Evolutionary conservation across 495 filamentous ascomycete species (phyloP).

Genomic region (Zalerion maritima): DNA sequence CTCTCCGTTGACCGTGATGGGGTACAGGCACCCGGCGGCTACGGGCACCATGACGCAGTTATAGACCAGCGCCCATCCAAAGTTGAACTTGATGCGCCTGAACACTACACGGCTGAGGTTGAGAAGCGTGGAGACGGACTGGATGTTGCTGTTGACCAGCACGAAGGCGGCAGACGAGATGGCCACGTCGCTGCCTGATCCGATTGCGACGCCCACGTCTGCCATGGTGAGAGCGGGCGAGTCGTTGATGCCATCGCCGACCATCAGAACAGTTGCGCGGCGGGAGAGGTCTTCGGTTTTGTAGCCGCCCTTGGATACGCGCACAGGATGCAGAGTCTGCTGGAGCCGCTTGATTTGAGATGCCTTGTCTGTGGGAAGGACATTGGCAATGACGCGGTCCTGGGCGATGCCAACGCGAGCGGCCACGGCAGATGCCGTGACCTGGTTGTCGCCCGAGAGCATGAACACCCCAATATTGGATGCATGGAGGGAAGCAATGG

Average conservation of each 20-base stretch:
- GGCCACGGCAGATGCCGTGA: slow-evolving; percentile 65
- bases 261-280: slow-evolving; percentile 32
- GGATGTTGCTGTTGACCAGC: slow-evolving; percentile 59
- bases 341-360: slow-evolving; percentile 72
- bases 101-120: slow-evolving; percentile 60
- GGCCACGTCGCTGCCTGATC: slow-evolving; percentile 72
- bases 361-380: slow-evolving; percentile 76
- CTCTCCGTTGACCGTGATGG: slow-evolving; percentile 37
- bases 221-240: slow-evolving; percentile 66
- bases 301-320: slow-evolving; percentile 9
- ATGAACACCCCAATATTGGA: slow-evolving; percentile 68
- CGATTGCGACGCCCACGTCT: slow-evolving; percentile 74
- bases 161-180: slow-evolving; percentile 74
- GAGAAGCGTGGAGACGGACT: slow-evolving; percentile 55
- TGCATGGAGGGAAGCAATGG: slow-evolving; percentile 53
- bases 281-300: slow-evolving; percentile 12
- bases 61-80: slow-evolving; percentile 79
- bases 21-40: slow-evolving; percentile 70
- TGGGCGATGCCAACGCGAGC: slow-evolving; percentile 57
- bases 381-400: slow-evolving; percentile 70
- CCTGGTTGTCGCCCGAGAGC: slow-evolving; percentile 76
- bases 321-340: slow-evolving; percentile 33
- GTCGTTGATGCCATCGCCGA: slow-evolving; percentile 87
- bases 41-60: slow-evolving; percentile 68
- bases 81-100: slow-evolving; percentile 69